A percentile compares a stretch with the other conserved stretches of the same genome.
phyloP scores from a whole-genome alignment of 2,329 filamentous ascomycete genomes.

The Talaromyces funiculosus region DNA sequence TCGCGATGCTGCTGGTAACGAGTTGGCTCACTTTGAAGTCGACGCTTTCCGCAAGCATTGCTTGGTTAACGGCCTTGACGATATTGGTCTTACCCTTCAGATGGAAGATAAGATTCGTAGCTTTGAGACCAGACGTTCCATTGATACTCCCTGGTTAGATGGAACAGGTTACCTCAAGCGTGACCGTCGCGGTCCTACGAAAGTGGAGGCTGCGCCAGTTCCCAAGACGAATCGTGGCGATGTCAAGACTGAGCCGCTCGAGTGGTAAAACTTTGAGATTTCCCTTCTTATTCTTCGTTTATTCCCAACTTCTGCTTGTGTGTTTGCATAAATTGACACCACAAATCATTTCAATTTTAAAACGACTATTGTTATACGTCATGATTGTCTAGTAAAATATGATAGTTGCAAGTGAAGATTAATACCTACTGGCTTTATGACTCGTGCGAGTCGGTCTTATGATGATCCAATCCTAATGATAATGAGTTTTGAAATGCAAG shows the following conservation, averaged over 20 bases:
- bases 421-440: background rate
- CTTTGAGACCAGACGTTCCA: constrained; percentile 73
- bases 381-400: background rate
- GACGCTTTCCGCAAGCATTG: constrained; percentile 95
- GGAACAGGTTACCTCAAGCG: constrained; percentile 71
- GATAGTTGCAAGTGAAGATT: background rate
- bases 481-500: background rate
- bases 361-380: background rate
- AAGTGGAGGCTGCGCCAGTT: constrained; percentile 62
- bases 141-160: constrained; percentile 84
- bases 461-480: background rate
- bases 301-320: background rate
- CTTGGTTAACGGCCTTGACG: constrained; percentile 85
- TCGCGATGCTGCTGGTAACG: constrained; percentile 66
- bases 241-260: constrained; percentile 75
- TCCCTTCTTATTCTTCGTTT: background rate
- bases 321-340: background rate
- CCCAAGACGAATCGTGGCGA: constrained; percentile 87
- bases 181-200: constrained; percentile 52
- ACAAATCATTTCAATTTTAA: background rate
- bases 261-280: constrained; percentile 59
- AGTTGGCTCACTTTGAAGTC: constrained; percentile 74
- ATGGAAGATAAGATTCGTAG: constrained; percentile 79
- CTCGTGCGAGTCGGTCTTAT: background rate
- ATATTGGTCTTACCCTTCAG: constrained; percentile 92